Evolutionary conservation across 805 yeast species (phyloP), one percentile per base, ranked within the genome.

Genomic region (Limtongozyma cylindracea): DNA sequence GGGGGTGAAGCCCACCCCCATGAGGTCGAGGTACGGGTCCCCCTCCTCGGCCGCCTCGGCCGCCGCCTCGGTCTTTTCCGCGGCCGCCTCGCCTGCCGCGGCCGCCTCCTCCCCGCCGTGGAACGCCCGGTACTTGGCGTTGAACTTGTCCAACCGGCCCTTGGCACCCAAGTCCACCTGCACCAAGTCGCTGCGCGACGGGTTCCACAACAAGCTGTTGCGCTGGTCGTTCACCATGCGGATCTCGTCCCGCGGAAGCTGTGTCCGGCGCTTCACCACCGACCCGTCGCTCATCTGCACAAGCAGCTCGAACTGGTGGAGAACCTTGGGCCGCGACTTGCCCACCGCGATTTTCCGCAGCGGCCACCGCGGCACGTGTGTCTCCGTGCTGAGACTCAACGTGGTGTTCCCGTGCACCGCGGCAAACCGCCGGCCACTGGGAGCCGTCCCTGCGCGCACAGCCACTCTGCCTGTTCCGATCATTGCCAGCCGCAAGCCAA

Each of bases 281-380:
- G 94, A 73, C 2, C 98, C 98, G 41, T 88, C 98, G 31, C 91
- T 71, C 26, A 82, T 56, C 45, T 84, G 92, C n/a, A 88, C 82
- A 17, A 58, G 46, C 16, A 82, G 72, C 30, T 84, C 80, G 41
- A 88, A 88, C 43, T 77, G 77, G 48, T 84, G 62, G 45, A 77
- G 82, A 19, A 88, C 72, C 16, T 94, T 80, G 2, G 96, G 95
- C 45, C 95, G 64, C 10, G 93, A 80, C 41, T 73, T 73, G 25
- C 95, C 95, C 25, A 69, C n/a, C n/a, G n/a, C n/a, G n/a, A n/a
- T n/a, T n/a, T n/a, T n/a, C n/a, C n/a, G n/a, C n/a, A n/a, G n/a
- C n/a, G n/a, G n/a, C n/a, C n/a, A n/a, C n/a, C n/a, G n/a, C n/a
- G n/a, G n/a, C n/a, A n/a, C n/a, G n/a, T n/a, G n/a, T n/a, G n/a